Conservation (phyloP, 164 flowering plant genomes). For the Platanus orientalis region DNA sequence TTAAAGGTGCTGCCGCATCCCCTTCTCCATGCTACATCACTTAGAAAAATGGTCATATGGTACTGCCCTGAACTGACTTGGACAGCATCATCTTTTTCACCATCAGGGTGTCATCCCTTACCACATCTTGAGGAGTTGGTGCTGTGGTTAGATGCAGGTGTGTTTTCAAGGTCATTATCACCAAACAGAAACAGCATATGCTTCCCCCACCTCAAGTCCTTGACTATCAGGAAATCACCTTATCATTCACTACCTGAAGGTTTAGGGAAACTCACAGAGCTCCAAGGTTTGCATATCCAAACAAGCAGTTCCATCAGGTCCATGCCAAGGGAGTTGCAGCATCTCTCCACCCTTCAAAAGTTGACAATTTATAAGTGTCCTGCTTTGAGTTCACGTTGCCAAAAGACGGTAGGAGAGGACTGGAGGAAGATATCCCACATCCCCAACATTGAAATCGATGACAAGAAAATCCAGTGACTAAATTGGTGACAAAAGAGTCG, state of each 20-base stretch:
- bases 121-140: background rate
- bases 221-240: background rate
- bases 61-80: background rate
- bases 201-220: background rate
- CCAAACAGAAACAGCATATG: background rate
- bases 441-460: background rate
- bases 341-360: background rate
- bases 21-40: background rate
- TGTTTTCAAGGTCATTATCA: background rate
- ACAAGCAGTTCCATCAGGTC: background rate
- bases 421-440: slow-evolving; percentile 4
- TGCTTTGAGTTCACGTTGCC: background rate
- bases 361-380: background rate
- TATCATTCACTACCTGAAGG: background rate
- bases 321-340: background rate
- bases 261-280: background rate
- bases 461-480: background rate
- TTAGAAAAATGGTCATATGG: background rate
- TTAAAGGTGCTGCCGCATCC: background rate
- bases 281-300: background rate
- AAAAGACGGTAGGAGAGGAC: background rate
- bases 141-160: background rate
- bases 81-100: background rate
- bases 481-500: too few species aligned
- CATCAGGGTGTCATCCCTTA: background rate